A percentile compares a stretch with the other conserved stretches of the same genome.
These are phyloP conservation scores for Fragaria iinumae DNA, from an alignment of 306 rosid species.

Conservation along the genomic window DNA sequence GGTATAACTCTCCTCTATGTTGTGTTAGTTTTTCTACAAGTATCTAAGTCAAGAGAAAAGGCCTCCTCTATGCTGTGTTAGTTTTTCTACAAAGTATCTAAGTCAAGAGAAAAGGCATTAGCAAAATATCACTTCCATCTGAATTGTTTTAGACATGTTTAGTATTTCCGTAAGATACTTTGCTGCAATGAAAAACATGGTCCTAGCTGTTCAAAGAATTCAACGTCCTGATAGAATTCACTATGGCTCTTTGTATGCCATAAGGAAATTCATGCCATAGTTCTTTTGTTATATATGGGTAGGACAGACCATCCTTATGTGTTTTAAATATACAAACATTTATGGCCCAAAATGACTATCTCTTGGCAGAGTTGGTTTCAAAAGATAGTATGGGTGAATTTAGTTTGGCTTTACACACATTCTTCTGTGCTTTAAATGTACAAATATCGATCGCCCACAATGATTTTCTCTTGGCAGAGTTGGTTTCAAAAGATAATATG, in stretches of 20 bases:
- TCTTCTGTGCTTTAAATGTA: background rate
- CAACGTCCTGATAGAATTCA: background rate
- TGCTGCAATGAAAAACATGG: background rate
- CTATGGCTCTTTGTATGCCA: background rate
- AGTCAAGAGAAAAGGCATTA: background rate
- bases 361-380: background rate
- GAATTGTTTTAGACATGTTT: background rate
- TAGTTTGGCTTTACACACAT: too few relatives aligned
- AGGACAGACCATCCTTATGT: background rate
- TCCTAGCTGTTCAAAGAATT: background rate
- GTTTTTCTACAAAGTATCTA: background rate
- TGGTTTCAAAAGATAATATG: background rate
- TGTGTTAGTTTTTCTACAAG: background rate
- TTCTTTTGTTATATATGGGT: background rate
- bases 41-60: background rate
- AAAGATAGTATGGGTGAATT: background rate
- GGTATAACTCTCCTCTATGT: background rate
- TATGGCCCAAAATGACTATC: background rate
- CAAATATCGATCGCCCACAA: background rate
- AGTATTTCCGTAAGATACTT: background rate
- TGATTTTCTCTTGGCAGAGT: background rate
- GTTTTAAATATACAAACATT: background rate
- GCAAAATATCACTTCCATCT: background rate
- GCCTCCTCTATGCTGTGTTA: background rate
- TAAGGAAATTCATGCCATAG: background rate